Conservation (phyloP, 2,329 filamentous ascomycete genomes). For the Diplodia mutila region DNA sequence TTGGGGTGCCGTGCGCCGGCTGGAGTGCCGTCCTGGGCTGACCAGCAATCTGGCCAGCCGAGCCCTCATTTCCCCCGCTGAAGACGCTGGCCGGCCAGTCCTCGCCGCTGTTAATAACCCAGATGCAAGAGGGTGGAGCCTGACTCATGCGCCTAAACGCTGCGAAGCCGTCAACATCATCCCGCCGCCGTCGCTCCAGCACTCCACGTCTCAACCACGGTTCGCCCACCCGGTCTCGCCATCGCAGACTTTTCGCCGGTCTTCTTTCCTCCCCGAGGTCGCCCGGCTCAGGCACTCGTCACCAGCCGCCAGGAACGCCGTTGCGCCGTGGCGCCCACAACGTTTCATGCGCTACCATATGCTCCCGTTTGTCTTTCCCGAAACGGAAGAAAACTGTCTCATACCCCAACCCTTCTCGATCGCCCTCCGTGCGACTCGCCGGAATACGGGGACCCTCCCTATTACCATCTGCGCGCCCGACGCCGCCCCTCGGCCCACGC, state of each 20-base stretch:
- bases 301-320: slow-evolving; percentile 10
- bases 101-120: slow-evolving; percentile 1
- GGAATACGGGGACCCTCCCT: slow-evolving; percentile 10
- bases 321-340: slow-evolving; percentile 18
- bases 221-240: neutral
- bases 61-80: slow-evolving; percentile 19
- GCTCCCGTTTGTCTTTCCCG: neutral
- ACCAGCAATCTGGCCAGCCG: slow-evolving; percentile 2
- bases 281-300: slow-evolving; percentile 1
- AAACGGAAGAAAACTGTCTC: slow-evolving; percentile 6
- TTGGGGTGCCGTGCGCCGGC: slow-evolving; percentile 8
- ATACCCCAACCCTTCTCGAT: slow-evolving; percentile 3
- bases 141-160: slow-evolving; percentile 2
- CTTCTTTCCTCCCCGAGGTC: slow-evolving; percentile 5
- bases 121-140: slow-evolving; percentile 4
- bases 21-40: neutral
- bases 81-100: slow-evolving; percentile 4
- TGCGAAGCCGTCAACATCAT: neutral
- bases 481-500: neutral
- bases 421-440: neutral
- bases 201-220: neutral
- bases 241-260: neutral
- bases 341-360: slow-evolving; percentile 13
- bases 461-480: slow-evolving; percentile 9
- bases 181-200: slow-evolving; percentile 8